phyloP scores from a whole-genome alignment of 2,329 filamentous ascomycete genomes.

The Blastomyces emzantsi region DNA sequence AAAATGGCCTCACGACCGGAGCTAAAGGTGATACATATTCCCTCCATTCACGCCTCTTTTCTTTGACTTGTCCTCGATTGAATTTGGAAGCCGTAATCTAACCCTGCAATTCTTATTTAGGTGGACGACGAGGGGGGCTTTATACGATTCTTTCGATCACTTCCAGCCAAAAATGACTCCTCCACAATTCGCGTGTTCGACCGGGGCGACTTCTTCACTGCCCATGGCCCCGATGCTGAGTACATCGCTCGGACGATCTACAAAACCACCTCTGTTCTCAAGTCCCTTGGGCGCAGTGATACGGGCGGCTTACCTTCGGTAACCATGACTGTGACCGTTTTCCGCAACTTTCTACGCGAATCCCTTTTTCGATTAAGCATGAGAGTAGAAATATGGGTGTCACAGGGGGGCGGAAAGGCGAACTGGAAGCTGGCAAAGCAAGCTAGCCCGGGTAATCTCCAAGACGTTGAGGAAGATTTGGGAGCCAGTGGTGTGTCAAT shows the following conservation, averaged over 20 bases:
- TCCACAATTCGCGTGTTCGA: conserved; percentile 82
- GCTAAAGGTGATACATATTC: conserved; percentile 48
- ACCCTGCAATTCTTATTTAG: conserved; percentile 35
- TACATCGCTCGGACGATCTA: conserved; percentile 62
- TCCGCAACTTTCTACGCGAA: conserved; percentile 89
- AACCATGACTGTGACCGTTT: conserved; percentile 90
- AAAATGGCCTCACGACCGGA: conserved; percentile 64
- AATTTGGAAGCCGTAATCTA: conserved; percentile 11
- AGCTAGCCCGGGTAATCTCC: conserved; percentile 89
- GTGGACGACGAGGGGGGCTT: conserved; percentile 96
- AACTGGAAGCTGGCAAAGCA: conserved; percentile 90
- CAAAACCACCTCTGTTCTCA: conserved; percentile 92
- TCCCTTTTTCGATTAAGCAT: conserved; percentile 87
- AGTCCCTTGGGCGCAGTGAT: conserved; percentile 76
- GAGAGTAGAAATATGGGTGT: conserved; percentile 83
- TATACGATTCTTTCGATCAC: conserved; percentile 90
- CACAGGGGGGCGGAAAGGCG: conserved; percentile 59
- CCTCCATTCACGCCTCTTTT: not conserved
- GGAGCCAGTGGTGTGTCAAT: conserved; percentile 56
- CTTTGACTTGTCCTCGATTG: not conserved
- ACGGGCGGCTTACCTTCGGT: conserved; percentile 84
- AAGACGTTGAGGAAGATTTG: conserved; percentile 93
- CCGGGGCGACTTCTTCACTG: conserved; percentile 88
- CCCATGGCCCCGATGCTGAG: conserved; percentile 39
- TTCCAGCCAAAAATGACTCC: conserved; percentile 56